Conservation (phyloP, 805 yeast species). For the Kregervanrija fluxuum region DNA sequence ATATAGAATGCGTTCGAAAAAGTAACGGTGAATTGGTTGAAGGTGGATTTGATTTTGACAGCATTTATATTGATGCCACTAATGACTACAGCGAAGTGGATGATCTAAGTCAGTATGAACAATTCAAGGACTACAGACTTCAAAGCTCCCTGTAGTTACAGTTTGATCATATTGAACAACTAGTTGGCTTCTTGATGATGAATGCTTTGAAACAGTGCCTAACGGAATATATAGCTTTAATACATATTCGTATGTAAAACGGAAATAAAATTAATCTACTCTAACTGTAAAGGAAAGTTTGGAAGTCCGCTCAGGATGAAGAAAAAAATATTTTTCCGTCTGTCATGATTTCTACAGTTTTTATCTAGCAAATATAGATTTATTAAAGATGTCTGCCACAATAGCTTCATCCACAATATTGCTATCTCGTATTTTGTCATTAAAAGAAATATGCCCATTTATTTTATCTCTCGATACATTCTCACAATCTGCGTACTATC, state of each 20-base stretch:
- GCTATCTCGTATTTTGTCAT: conserved; percentile 55
- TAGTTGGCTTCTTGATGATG: no score
- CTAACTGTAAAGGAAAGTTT: no score
- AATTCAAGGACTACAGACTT: conserved; percentile 1
- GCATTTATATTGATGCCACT: no score
- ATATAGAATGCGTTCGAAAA: conserved; percentile 12
- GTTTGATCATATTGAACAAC: no score
- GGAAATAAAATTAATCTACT: no score
- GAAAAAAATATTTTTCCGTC: neutral
- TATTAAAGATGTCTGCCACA: conserved; percentile 19
- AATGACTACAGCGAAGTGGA: no score
- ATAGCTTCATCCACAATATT: conserved; percentile 40
- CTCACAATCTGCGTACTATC: conserved; percentile 52
- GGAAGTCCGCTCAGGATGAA: no score
- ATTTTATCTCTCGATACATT: conserved; percentile 63
- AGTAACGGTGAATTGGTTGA: conserved; percentile 3
- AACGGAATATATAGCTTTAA: no score
- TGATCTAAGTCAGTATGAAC: conserved; percentile 1
- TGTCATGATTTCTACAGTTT: neutral
- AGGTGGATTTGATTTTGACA: conserved; percentile 1
- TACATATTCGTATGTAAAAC: no score
- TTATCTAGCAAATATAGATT: neutral
- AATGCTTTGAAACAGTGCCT: no score
- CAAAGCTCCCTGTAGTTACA: no score
- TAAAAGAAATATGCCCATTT: conserved; percentile 73